phyloP scores from a whole-genome alignment of 345 rosid genomes.

The Eucalyptus curtisii region DNA sequence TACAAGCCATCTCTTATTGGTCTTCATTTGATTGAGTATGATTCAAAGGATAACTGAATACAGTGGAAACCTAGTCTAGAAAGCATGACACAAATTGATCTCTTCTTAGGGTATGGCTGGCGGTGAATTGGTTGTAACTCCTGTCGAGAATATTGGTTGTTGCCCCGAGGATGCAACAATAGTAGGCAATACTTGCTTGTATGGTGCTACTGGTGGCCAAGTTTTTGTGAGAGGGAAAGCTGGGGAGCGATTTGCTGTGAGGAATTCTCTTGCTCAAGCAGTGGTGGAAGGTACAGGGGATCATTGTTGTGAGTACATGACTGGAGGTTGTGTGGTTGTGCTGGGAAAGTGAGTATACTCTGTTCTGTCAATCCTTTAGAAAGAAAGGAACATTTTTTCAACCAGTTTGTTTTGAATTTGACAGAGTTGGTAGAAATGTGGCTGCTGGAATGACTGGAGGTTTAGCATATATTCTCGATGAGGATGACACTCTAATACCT shows the following conservation, averaged over 20 bases:
- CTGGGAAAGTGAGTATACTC: conserved; percentile 83
- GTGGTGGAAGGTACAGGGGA: conserved; percentile 99
- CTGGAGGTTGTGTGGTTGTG: conserved; percentile 92
- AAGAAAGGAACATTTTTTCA: not conserved
- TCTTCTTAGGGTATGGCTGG: conserved; percentile 89
- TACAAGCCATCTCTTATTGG: not conserved
- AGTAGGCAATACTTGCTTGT: conserved; percentile 94
- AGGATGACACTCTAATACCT: conserved; percentile 72
- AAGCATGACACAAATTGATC: not conserved
- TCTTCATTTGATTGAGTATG: not conserved
- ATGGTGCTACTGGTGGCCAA: conserved; percentile 98
- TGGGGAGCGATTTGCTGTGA: conserved; percentile 97
- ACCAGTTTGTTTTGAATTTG: not conserved
- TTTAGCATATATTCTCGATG: conserved; percentile 86
- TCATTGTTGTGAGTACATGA: conserved; percentile 98
- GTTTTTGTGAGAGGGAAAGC: conserved; percentile 92
- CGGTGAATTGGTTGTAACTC: conserved; percentile 85
- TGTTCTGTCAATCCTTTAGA: not conserved
- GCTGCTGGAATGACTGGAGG: conserved; percentile 99
- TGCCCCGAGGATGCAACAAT: conserved; percentile 88
- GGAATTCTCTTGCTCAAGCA: conserved; percentile 95
- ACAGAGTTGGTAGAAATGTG: conserved; percentile 98
- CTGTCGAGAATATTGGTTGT: conserved; percentile 70
- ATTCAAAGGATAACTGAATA: not conserved
- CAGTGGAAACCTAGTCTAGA: not conserved